Evolutionary conservation across 177 flowering plant genomes (phyloP).

Genomic region (Vitis hybrid): DNA sequence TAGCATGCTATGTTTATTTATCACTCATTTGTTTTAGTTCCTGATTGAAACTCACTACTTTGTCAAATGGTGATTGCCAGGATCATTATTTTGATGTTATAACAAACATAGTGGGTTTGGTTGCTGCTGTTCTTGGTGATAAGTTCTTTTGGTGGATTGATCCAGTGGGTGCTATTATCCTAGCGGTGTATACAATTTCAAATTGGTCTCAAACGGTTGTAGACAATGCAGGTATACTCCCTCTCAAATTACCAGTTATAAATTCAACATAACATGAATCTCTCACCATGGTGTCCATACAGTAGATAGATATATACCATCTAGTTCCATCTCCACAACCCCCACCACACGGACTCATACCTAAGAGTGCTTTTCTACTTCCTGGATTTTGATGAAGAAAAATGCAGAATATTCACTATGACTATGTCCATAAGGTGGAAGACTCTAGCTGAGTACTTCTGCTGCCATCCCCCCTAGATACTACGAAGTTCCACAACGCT

Average conservation of each 20-base stretch:
- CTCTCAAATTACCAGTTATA: background rate
- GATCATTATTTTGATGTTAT: slow-evolving; percentile 80
- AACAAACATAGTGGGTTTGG: slow-evolving; percentile 64
- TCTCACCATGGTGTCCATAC: too few relatives aligned
- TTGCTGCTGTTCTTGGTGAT: slow-evolving; percentile 72
- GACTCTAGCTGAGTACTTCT: too few relatives aligned
- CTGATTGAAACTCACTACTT: background rate
- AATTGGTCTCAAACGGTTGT: slow-evolving; percentile 74
- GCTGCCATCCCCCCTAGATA: too few relatives aligned
- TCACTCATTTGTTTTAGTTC: background rate
- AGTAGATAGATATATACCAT: too few relatives aligned
- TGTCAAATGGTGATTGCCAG: slow-evolving; percentile 28
- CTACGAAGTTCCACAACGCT: too few relatives aligned
- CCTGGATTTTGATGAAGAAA: too few relatives aligned
- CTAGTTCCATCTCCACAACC: too few relatives aligned
- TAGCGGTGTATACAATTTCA: slow-evolving; percentile 59
- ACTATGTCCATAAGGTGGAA: too few relatives aligned
- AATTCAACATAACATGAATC: too few relatives aligned
- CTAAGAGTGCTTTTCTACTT: too few relatives aligned
- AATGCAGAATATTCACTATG: too few relatives aligned
- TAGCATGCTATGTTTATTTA: background rate
- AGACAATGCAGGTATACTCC: slow-evolving; percentile 66
- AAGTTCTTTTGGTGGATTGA: slow-evolving; percentile 73
- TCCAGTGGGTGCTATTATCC: slow-evolving; percentile 63
- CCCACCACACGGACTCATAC: too few relatives aligned